Conservation (phyloP, 768 basidiomycete genomes). For the Clitopilus passeckerianus region DNA sequence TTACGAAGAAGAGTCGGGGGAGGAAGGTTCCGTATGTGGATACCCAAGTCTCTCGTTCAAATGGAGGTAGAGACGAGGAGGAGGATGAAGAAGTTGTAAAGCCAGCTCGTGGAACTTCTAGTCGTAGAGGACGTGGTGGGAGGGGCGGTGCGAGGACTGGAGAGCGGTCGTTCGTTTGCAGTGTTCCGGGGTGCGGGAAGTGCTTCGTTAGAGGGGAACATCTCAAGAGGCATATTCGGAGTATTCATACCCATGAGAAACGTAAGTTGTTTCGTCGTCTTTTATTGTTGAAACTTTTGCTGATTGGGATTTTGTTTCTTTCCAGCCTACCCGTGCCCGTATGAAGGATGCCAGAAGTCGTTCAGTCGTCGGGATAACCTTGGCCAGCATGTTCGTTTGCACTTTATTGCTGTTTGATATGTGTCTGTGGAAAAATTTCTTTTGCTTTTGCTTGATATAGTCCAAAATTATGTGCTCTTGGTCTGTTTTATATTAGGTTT, state of each 20-base stretch:
- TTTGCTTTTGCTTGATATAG: no score
- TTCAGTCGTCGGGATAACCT: slow-evolving; percentile 79
- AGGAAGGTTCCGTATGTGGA: slow-evolving; percentile 56
- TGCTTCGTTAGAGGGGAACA: slow-evolving; percentile 88
- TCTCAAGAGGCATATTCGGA: slow-evolving; percentile 82
- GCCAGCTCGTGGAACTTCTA: slow-evolving; percentile 6
- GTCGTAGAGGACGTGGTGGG: slow-evolving; percentile 12
- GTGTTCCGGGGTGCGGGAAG: slow-evolving; percentile 80
- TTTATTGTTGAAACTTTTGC: not conserved
- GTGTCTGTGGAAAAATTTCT: no score
- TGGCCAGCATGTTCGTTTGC: slow-evolving; percentile 67
- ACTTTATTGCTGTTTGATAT: slow-evolving; percentile 30
- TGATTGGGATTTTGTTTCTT: slow-evolving; percentile 24
- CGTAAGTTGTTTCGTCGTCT: slow-evolving; percentile 47
- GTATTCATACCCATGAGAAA: slow-evolving; percentile 90
- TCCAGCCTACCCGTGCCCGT: slow-evolving; percentile 55
- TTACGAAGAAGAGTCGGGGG: slow-evolving; percentile 69
- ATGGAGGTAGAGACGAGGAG: slow-evolving; percentile 8
- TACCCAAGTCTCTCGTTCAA: slow-evolving; percentile 13
- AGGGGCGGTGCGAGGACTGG: slow-evolving; percentile 28
- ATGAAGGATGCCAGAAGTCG: slow-evolving; percentile 59
- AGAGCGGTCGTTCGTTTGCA: slow-evolving; percentile 64
- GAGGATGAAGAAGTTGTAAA: slow-evolving; percentile 1
- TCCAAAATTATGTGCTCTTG: no score
- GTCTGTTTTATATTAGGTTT: no score